A percentile compares a stretch with the other conserved stretches of the same genome.
These are phyloP conservation scores for Aspergillus cavernicola DNA, from an alignment of 495 filamentous ascomycete genomes.

Conservation along the genomic window DNA sequence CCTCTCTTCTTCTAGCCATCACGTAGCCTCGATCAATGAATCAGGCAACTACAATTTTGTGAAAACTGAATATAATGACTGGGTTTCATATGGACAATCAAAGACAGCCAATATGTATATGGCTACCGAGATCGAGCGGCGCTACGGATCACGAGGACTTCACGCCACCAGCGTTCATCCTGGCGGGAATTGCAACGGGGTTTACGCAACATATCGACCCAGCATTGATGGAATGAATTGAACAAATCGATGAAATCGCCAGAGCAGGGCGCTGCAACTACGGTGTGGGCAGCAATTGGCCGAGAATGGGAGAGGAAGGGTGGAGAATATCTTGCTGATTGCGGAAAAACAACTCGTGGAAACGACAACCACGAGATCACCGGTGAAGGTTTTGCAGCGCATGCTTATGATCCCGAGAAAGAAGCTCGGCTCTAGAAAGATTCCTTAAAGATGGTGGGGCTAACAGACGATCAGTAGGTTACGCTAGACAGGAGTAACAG, in stretches of 20 bases:
- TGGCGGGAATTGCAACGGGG: constrained; percentile 28
- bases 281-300: not conserved
- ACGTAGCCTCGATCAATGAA: not conserved
- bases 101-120: constrained; percentile 39
- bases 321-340: not conserved
- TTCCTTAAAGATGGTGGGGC: no score
- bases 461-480: no score
- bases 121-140: constrained; percentile 38
- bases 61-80: constrained; percentile 30
- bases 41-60: constrained; percentile 29
- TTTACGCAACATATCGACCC: constrained; percentile 19
- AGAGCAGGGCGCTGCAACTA: not conserved
- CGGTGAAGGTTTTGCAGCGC: no score
- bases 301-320: not conserved
- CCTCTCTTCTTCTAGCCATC: not conserved
- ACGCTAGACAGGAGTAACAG: no score
- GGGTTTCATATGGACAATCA: constrained; percentile 27
- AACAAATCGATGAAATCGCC: not conserved
- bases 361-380: no score
- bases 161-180: constrained; percentile 35
- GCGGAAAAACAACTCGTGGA: not conserved
- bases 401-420: no score
- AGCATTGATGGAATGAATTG: not conserved
- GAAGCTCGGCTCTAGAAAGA: no score
- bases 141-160: constrained; percentile 30